Evolutionary conservation across 768 basidiomycete genomes (phyloP), one percentile per base, ranked within the genome.

Genomic region (Leucocoprinus leucothites): DNA sequence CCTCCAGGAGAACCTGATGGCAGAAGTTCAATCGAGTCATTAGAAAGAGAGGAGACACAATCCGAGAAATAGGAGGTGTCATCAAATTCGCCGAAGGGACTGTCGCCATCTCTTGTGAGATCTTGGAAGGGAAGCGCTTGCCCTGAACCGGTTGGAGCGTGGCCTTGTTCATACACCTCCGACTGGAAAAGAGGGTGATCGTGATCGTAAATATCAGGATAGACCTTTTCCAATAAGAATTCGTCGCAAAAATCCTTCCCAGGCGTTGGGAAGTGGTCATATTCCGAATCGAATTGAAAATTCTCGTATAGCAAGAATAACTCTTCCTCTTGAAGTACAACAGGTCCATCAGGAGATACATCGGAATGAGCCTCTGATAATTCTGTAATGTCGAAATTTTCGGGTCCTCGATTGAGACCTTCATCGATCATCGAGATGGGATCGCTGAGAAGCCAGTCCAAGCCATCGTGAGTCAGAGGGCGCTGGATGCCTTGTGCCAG

Each of bases 391-490:
- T 38, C 11, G 16, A 38, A 38, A 3, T 6, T 3, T 3, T 38
- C 38, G 16, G 38, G 6, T 3, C 38, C 38, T 4, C 38, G 38
- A 38, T n/a, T 13, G 31, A 5, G 38, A n/a, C 16, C 38, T 38
- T n/a, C 16, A 22, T 48, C 13, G 25, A 5, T 18, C 18, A 35
- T n/a, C 14, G n/a, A 9, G 16, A 53, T 26, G 22, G 52, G 52
- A 11, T 53, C 52, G 25, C 43, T 53, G 21, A 53, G 52, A 3
- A 53, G 22, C 52, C 52, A 53, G 34, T 53, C 52, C 13, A 21
- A 53, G 14, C 38, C 38, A 38, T 13, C 14, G 42, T 35, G 18
- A 14, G 9, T 21, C 42, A n/a, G 11, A 9, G 26, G 16, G 14
- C n/a, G 21, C 19, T 22, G 35, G n/a, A 9, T 24, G 22, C 25